Evolutionary conservation across 2,329 filamentous ascomycete species (phyloP), one percentile per base, ranked within the genome.

Genomic region (Colletotrichum sp.): DNA sequence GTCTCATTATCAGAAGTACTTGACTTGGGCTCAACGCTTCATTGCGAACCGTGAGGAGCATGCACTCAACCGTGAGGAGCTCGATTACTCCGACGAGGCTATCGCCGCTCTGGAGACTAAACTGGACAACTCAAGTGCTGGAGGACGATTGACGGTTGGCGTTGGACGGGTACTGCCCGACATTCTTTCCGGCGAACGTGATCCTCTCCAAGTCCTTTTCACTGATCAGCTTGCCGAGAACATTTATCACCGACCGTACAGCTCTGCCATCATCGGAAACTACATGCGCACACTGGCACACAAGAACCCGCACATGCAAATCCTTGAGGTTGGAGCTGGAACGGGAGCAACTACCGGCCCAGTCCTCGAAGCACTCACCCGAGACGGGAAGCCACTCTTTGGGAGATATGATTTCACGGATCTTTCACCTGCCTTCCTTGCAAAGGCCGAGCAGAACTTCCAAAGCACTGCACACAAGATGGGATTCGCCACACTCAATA

Each of bases 401-500:
- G 57, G 24, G 9, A 15, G 26, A 16, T 60, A 60, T 28, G 57
- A 28, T n/a, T 60, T 60, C 57, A 60, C 57, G 24, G 57, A 60
- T 12, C 16, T 60, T 13, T 60, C 26, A 16, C 24, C 26, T 30
- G 21, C 24, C 24, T 60, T 60, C 57, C 28, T 60, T 30, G 28
- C 26, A 0, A 60, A 60, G 1, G 57, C 57, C 9, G 16, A 30
- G 16, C 24, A 60, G 24, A 28, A 30, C 24, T 30, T 60, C 26
- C 24, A 60, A 1, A 18, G 28, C 26, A 30, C 26, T 28, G 57
- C 24, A 30, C 9, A 30, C 7, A 26, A 30, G 16, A 78, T 82
- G 7, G 63, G 79, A 18, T 78, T 77, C 63, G 43, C 55, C 10
- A 66, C 77, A 15, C 79, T 87, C 3, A 82, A 87, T 61, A 80